Evolutionary conservation across 176 grass and related monocot genomes (phyloP).

Genomic region (Ananas comosus): DNA sequence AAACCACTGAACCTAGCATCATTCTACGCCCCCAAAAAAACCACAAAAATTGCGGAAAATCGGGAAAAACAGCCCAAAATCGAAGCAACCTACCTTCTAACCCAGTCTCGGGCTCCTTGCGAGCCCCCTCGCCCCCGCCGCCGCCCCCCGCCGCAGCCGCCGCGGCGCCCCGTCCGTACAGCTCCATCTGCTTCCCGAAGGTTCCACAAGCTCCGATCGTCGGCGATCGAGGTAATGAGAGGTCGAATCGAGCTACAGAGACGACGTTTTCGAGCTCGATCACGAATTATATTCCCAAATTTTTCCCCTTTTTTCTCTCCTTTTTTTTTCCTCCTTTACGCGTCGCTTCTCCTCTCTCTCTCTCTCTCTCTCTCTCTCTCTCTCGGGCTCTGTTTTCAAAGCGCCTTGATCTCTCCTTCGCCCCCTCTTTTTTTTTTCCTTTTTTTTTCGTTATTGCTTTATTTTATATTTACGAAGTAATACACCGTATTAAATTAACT

Average conservation of each 20-base stretch:
- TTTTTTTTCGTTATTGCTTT: no score
- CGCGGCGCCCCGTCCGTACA: slow-evolving; percentile 8
- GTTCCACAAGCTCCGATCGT: slow-evolving; percentile 26
- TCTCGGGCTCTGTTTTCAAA: neutral
- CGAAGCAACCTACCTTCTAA: slow-evolving; percentile 51
- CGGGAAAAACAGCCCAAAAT: neutral
- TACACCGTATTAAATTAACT: neutral
- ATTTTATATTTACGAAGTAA: no score
- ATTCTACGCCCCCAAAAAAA: slow-evolving; percentile 7
- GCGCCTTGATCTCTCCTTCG: neutral
- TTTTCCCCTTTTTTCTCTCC: neutral
- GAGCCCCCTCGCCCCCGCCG: slow-evolving; percentile 14
- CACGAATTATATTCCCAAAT: slow-evolving; percentile 5
- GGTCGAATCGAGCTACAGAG: neutral
- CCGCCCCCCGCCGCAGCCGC: neutral
- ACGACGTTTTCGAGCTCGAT: slow-evolving; percentile 9
- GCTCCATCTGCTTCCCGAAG: slow-evolving; percentile 29
- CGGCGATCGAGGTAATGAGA: slow-evolving; percentile 12
- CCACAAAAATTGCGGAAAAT: neutral
- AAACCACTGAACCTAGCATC: slow-evolving; percentile 1
- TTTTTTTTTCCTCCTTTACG: slow-evolving; percentile 5
- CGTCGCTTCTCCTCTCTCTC: slow-evolving; percentile 11
- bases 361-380: slow-evolving; percentile 1
- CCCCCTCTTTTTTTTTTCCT: neutral
- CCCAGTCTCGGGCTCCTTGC: slow-evolving; percentile 24